phyloP scores from a whole-genome alignment of 495 filamentous ascomycete species.

The Apiosordaria backusii region DNA sequence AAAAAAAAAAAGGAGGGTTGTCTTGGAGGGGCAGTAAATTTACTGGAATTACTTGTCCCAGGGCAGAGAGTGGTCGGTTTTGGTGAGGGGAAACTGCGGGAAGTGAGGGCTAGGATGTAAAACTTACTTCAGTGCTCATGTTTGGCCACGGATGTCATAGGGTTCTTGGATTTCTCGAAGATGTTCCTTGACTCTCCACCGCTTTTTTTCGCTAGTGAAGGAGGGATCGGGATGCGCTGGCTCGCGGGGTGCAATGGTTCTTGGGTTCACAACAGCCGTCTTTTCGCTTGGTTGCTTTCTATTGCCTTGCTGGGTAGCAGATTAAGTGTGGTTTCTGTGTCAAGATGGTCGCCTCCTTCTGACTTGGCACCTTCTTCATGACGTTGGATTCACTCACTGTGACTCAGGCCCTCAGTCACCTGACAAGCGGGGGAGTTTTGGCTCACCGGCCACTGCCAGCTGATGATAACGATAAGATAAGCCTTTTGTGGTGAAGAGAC shows the following conservation, averaged over 20 bases:
- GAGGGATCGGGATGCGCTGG: background rate
- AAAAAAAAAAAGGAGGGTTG: slow-evolving; percentile 5
- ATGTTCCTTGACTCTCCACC: slow-evolving; percentile 19
- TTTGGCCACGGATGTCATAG: slow-evolving; percentile 22
- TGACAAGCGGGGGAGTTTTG: slow-evolving; percentile 28
- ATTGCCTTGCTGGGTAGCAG: background rate
- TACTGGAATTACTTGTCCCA: too few relatives aligned
- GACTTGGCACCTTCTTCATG: slow-evolving; percentile 25
- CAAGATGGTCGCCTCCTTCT: slow-evolving; percentile 9
- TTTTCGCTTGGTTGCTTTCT: background rate
- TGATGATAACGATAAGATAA: background rate
- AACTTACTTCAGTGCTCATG: slow-evolving; percentile 38
- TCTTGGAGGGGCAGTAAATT: slow-evolving; percentile 26
- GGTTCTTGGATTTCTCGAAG: slow-evolving; percentile 1
- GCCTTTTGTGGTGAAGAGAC: background rate
- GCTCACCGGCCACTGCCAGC: slow-evolving; percentile 20
- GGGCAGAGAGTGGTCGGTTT: slow-evolving; percentile 9
- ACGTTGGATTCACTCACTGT: slow-evolving; percentile 30
- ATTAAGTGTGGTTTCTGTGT: slow-evolving; percentile 1
- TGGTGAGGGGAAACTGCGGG: slow-evolving; percentile 14
- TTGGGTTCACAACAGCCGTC: slow-evolving; percentile 1
- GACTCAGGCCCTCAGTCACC: slow-evolving; percentile 32
- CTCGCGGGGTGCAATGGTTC: slow-evolving; percentile 1
- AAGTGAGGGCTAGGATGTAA: slow-evolving; percentile 12
- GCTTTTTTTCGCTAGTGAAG: slow-evolving; percentile 12